phyloP scores from a whole-genome alignment of 163 green algal genomes.

The Scenedesmus sp. region DNA sequence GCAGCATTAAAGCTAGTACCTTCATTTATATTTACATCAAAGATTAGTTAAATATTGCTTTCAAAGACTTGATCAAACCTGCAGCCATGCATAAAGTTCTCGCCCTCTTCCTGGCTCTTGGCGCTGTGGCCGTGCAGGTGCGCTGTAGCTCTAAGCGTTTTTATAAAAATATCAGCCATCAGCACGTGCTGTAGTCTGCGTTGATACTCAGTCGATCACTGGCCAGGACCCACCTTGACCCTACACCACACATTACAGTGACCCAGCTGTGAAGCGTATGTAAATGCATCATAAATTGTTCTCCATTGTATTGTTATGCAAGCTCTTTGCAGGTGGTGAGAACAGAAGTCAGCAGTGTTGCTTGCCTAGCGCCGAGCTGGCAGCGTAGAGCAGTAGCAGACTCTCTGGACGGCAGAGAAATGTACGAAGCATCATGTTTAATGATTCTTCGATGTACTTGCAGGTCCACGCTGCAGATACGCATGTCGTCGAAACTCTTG shows the following conservation, averaged over 20 bases:
- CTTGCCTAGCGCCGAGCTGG: background rate
- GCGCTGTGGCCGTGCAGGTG: constrained; percentile 1
- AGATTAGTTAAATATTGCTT: too few relatives aligned
- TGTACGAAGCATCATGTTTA: too few relatives aligned
- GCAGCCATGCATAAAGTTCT: background rate
- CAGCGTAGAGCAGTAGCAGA: background rate
- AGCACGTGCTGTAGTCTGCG: too few relatives aligned
- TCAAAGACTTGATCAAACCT: background rate
- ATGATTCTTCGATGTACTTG: background rate
- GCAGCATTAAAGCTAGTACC: background rate
- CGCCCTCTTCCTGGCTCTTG: background rate
- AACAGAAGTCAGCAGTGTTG: background rate
- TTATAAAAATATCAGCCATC: background rate
- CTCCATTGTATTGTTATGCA: background rate
- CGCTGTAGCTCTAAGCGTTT: background rate
- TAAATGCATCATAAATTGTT: background rate
- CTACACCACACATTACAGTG: background rate
- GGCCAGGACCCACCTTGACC: background rate
- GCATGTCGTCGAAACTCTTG: background rate
- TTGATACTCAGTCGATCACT: background rate
- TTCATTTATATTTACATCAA: too few relatives aligned
- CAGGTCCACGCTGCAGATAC: background rate
- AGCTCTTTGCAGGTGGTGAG: background rate
- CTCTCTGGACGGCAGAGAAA: too few relatives aligned
- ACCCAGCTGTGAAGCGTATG: background rate